phyloP scores from a whole-genome alignment of 768 basidiomycete species.

The Tulasnella sp. region DNA sequence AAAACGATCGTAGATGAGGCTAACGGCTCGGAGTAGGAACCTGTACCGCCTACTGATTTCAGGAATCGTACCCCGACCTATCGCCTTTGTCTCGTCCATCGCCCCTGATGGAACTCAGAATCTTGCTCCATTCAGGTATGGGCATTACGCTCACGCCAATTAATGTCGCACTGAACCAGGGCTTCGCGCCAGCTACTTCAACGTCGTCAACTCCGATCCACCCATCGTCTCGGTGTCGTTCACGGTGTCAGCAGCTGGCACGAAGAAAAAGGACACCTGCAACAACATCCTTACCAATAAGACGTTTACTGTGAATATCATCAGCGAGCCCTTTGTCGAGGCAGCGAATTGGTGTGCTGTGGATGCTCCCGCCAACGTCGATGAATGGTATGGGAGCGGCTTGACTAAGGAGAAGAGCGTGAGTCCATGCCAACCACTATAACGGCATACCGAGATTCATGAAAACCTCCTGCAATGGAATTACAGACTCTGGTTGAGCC shows the following conservation, averaged over 20 bases:
- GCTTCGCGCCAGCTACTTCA: slow-evolving; percentile 46
- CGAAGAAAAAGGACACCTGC: slow-evolving; percentile 51
- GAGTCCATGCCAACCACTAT: slow-evolving; percentile 24
- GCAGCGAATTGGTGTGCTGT: slow-evolving; percentile 50
- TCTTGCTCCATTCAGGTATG: slow-evolving; percentile 59
- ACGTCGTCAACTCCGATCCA: slow-evolving; percentile 55
- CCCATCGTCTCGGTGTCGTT: slow-evolving; percentile 60
- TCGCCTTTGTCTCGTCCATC: slow-evolving; percentile 58
- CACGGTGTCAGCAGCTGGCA: slow-evolving; percentile 33
- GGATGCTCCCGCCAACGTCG: slow-evolving; percentile 45
- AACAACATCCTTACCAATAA: slow-evolving; percentile 57
- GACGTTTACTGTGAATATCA: slow-evolving; percentile 63
- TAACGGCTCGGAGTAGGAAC: slow-evolving; percentile 24
- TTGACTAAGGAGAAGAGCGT: slow-evolving; percentile 49
- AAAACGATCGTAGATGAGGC: background rate
- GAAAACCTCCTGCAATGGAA: background rate
- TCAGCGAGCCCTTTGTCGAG: slow-evolving; percentile 44
- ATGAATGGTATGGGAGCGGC: slow-evolving; percentile 58
- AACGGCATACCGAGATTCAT: background rate
- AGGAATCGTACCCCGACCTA: slow-evolving; percentile 56
- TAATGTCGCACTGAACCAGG: background rate
- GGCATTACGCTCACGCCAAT: background rate
- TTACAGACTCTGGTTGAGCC: slow-evolving; percentile 43
- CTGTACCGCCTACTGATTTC: slow-evolving; percentile 49
- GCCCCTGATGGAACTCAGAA: slow-evolving; percentile 46